phyloP scores from a whole-genome alignment of 108 stramenopile species.

The Schizochytrium sp. region DNA sequence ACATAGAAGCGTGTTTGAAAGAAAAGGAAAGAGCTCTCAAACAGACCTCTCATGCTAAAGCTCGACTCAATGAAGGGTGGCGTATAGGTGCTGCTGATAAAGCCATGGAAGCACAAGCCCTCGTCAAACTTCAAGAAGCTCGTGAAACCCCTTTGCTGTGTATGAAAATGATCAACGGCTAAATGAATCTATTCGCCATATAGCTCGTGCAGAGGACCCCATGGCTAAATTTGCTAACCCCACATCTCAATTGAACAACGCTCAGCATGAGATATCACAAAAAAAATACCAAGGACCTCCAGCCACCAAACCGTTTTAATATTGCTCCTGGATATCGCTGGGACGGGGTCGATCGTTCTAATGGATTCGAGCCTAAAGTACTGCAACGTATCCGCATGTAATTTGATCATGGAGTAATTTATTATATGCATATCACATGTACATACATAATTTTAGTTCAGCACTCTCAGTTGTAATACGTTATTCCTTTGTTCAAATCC shows the following conservation, averaged over 20 bases:
- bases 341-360: slow-evolving; percentile 96
- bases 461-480: too few species aligned
- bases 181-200: background rate
- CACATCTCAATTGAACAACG: background rate
- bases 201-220: background rate
- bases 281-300: slow-evolving; percentile 89
- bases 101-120: background rate
- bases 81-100: background rate
- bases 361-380: slow-evolving; percentile 91
- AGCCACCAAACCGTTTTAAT: slow-evolving; percentile 90
- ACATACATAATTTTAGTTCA: background rate
- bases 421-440: background rate
- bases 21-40: background rate
- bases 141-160: slow-evolving; percentile 5
- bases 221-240: background rate
- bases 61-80: background rate
- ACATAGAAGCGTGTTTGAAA: background rate
- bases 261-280: background rate
- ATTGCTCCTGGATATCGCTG: slow-evolving; percentile 96
- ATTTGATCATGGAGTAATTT: background rate
- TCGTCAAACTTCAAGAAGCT: background rate
- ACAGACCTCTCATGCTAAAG: background rate
- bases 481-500: too few species aligned
- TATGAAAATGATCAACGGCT: background rate
- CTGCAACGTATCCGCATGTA: slow-evolving; percentile 63